A percentile compares a stretch with the other conserved stretches of the same genome.
Conservation (phyloP, 495 filamentous ascomycete species). For the Apodospora peruviana region DNA sequence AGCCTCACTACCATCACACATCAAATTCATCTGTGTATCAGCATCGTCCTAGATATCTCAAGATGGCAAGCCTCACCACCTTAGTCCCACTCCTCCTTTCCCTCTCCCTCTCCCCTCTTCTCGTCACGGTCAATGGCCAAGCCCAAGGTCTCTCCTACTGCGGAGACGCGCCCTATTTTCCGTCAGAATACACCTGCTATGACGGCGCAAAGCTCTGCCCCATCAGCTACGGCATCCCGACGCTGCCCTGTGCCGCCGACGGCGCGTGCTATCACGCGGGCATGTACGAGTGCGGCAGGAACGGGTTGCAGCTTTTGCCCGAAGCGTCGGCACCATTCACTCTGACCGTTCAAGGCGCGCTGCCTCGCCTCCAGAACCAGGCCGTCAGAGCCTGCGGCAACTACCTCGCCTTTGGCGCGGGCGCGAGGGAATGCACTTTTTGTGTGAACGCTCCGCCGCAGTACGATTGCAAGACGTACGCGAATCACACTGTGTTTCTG, state of each 20-base stretch:
- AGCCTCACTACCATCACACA: too few species aligned
- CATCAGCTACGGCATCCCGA: not conserved
- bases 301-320: not conserved
- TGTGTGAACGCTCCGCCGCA: not conserved
- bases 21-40: too few species aligned
- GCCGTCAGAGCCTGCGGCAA: not conserved
- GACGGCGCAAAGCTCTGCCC: not conserved
- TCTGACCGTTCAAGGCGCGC: not conserved
- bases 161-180: not conserved
- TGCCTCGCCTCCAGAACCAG: not conserved
- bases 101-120: too few species aligned
- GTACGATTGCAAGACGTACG: not conserved
- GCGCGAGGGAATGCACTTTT: not conserved
- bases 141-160: too few species aligned
- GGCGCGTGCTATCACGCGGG: not conserved
- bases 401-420: not conserved
- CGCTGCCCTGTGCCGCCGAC: not conserved
- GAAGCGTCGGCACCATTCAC: not conserved
- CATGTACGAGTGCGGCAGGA: not conserved
- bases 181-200: not conserved
- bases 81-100: too few species aligned
- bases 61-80: too few species aligned
- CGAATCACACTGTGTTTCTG: not conserved
- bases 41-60: too few species aligned
- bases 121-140: too few species aligned